These are phyloP conservation scores for Aureobasidium uvarum DNA, from an alignment of 2,329 filamentous ascomycete genomes.

Conservation along the genomic window DNA sequence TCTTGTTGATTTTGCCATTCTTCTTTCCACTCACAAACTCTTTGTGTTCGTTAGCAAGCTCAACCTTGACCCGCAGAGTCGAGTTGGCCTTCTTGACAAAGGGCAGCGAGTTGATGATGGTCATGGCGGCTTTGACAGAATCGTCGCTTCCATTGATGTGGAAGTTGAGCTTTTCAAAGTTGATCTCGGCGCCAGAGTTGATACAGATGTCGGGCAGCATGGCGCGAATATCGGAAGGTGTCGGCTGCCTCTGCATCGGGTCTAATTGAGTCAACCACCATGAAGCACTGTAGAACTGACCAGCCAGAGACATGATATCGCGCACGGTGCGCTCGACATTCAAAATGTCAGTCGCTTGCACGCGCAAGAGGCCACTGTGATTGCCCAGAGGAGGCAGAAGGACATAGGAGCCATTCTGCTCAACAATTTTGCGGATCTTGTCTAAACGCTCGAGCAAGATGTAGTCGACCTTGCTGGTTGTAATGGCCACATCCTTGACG, in stretches of 20 bases:
- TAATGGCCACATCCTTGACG: constrained; percentile 88
- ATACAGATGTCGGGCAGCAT: constrained; percentile 96
- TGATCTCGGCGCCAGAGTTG: constrained; percentile 91
- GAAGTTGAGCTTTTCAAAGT: constrained; percentile 92
- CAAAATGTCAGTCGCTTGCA: constrained; percentile 89
- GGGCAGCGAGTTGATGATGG: constrained; percentile 85
- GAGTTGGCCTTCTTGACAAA: constrained; percentile 86
- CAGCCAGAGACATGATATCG: constrained; percentile 92
- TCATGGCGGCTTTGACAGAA: constrained; percentile 90
- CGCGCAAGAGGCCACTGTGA: constrained; percentile 77
- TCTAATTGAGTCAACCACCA: constrained; percentile 90
- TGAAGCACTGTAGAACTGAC: constrained; percentile 95
- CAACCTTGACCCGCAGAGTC: constrained; percentile 95
- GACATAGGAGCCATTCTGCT: constrained; percentile 93
- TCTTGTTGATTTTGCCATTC: constrained; percentile 99
- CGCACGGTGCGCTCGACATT: constrained; percentile 93
- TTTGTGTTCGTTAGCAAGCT: constrained; percentile 98
- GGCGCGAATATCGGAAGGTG: constrained; percentile 69
- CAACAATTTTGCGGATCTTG: constrained; percentile 97
- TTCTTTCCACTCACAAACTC: constrained; percentile 99
- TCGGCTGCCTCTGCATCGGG: constrained; percentile 60
- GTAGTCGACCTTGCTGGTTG: constrained; percentile 89
- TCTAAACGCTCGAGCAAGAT: constrained; percentile 88
- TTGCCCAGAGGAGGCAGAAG: constrained; percentile 86
- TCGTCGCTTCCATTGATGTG: constrained; percentile 95